Base-by-base conservation (phyloP, 2,329 filamentous ascomycete genomes). In the Ascochyta fabae region DNA sequence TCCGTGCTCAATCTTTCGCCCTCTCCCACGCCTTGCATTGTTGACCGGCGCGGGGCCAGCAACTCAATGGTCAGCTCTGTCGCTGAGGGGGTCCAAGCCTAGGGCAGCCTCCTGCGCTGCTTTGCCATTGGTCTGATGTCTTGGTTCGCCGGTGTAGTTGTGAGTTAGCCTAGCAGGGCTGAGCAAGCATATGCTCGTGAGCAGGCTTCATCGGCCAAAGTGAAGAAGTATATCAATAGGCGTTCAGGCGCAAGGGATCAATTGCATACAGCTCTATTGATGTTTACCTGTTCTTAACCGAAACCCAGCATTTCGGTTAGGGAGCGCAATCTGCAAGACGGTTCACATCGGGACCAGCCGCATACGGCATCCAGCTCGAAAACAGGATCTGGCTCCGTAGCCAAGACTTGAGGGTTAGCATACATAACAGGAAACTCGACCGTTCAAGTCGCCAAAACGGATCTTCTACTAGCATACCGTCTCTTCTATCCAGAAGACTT, bases 121-220 rank as follows among this genome's bases (percentile, higher is more conserved):
- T 15, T 16, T 36, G 35, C 24, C 16, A 56, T 56, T 56, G 47
- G 53, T 1, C 15, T 44, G 38, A 22, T 24, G 3, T 4, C 27
- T 3, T 44, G 26, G 31, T 39, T 43, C 34, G 26, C 53, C 53
- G 53, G 53, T 56, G 42, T 39, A 51, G 31, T 12, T 27, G 34
- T n/a, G 38, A 38, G 53, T 51, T 43, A 56, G 53, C 33, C 53
- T 56, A 22, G 43, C 42, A 51, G 24, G 53, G 53, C 53, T 51
- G 38, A 51, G 47, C 47, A 56, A 48, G 42, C 36, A 56, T 36
- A 35, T 40, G 26, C 53, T 43, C 42, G 53, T 47, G 53, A 47
- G 26, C 19, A 40, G 16, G 9, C 44, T 48, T 16, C 8, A 4
- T 23, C 9, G 38, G 26, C 15, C 23, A 29, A 22, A 23, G 12